Conservation (phyloP, 441 rosid species). For the Adansonia madagascariensis region DNA sequence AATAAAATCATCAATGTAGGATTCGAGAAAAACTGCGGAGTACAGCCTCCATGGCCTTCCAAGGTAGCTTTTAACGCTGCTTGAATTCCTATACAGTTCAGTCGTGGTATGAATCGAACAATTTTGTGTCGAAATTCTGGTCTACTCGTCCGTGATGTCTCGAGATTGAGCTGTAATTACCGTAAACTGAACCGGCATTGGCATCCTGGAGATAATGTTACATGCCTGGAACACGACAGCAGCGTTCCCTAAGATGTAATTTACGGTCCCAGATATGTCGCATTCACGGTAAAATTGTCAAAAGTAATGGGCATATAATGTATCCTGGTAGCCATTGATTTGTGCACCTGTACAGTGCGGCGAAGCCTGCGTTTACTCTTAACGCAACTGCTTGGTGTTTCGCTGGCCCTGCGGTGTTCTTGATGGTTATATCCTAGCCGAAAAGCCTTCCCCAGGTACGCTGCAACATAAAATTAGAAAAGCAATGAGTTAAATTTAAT, state of each 20-base stretch:
- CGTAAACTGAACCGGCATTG: constrained; percentile 66
- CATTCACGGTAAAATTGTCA: constrained; percentile 86
- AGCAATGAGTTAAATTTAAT: background rate
- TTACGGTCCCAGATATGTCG: constrained; percentile 74
- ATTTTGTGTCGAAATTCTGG: constrained; percentile 83
- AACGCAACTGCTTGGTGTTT: constrained; percentile 81
- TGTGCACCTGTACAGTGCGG: constrained; percentile 68
- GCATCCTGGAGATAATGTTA: constrained; percentile 63
- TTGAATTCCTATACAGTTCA: constrained; percentile 42
- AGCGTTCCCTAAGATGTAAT: constrained; percentile 78
- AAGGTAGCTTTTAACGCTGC: constrained; percentile 55
- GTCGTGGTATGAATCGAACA: constrained; percentile 64
- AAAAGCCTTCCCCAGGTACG: constrained; percentile 80
- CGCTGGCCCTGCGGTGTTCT: constrained; percentile 73
- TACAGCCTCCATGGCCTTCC: constrained; percentile 76
- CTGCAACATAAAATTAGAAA: constrained; percentile 37
- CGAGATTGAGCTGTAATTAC: constrained; percentile 80
- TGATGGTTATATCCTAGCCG: constrained; percentile 71
- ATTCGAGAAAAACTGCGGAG: constrained; percentile 68
- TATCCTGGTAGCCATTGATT: constrained; percentile 72
- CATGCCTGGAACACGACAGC: constrained; percentile 75
- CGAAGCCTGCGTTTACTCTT: constrained; percentile 70
- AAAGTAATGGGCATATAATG: constrained; percentile 74
- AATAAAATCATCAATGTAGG: constrained; percentile 69
- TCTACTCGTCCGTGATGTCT: constrained; percentile 58